Evolutionary conservation across 2,329 filamentous ascomycete species (phyloP).

Genomic region (Epichloe aotearoae): DNA sequence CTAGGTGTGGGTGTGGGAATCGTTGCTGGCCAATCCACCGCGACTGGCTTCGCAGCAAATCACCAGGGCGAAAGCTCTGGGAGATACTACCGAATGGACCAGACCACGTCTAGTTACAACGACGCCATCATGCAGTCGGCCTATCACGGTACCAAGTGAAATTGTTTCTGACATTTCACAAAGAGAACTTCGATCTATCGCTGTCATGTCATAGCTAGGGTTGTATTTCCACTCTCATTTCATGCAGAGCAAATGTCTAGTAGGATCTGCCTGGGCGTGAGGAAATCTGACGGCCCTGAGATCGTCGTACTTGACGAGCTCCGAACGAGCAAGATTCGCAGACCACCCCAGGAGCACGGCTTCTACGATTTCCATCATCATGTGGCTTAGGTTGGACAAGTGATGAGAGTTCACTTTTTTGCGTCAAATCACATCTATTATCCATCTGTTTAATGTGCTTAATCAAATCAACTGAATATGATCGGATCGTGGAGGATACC

Average conservation of each 20-base stretch:
- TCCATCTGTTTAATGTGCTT: not conserved
- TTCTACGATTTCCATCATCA: not conserved
- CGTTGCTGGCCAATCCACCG: conserved; percentile 7
- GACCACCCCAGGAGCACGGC: not conserved
- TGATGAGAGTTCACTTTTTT: not conserved
- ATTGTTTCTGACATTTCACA: not conserved
- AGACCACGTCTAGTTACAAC: conserved; percentile 22
- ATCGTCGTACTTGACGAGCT: not conserved
- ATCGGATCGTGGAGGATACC: conserved; percentile 30
- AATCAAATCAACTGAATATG: conserved; percentile 1
- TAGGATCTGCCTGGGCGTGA: not conserved
- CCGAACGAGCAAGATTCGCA: not conserved
- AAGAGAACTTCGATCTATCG: not conserved
- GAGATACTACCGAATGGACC: conserved; percentile 19
- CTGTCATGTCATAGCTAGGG: not conserved
- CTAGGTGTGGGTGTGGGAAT: conserved; percentile 3
- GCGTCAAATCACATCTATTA: conserved; percentile 2
- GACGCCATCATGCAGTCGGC: conserved; percentile 22
- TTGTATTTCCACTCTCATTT: not conserved
- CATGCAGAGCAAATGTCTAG: not conserved
- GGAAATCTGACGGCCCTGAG: not conserved
- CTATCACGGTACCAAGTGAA: conserved; percentile 16
- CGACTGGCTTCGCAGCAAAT: conserved; percentile 7
- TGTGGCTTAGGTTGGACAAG: not conserved
- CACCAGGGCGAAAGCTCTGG: conserved; percentile 4